Evolutionary conservation across 306 rosid genomes (phyloP), one percentile per base, ranked within the genome.

Genomic region (Pyrus betulifolia): DNA sequence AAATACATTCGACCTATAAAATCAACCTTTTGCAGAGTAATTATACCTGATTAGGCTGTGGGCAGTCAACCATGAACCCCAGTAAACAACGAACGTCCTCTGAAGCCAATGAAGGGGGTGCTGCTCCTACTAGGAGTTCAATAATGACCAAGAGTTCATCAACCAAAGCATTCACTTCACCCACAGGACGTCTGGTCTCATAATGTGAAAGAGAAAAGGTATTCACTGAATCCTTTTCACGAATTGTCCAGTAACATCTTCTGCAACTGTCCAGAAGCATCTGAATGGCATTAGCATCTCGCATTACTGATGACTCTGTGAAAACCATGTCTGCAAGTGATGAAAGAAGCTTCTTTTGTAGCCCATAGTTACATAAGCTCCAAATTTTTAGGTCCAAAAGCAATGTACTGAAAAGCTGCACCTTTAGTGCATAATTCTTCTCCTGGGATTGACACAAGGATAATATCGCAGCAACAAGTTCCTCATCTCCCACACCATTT

Each of bases 311-410:
- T 13, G 90, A 87, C 86, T 95, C 93, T 17, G 97, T 89, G 85
- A 95, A 92, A 76, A 95, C 97, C 97, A 92, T 92, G 90, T 95
- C 99, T 22, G 99, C 97, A 63, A 95, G 99, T 60, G 99, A 92
- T 81, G 99, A 92, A 55, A 95, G 84, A 85, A 95, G 99, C 90
- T 95, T 95, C 87, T 95, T 95, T 76, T 95, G 99, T 75, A 95
- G 84, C 77, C 99, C 97, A 86, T 95, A 95, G 83, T 87, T 90
- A 75, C 99, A 95, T 81, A 92, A 90, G 80, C 99, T 85, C 99
- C 99, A 95, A 65, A 91, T 86, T 87, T 90, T 95, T 33, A 95
- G 86, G 84, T 95, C 97, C 85, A 95, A 82, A 31, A 95, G 86
- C 84, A 95, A 77, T 52, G 91, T 87, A 76, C 91, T 84, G 81